Conservation (phyloP, 768 basidiomycete genomes). For the Calocybe cyanea region DNA sequence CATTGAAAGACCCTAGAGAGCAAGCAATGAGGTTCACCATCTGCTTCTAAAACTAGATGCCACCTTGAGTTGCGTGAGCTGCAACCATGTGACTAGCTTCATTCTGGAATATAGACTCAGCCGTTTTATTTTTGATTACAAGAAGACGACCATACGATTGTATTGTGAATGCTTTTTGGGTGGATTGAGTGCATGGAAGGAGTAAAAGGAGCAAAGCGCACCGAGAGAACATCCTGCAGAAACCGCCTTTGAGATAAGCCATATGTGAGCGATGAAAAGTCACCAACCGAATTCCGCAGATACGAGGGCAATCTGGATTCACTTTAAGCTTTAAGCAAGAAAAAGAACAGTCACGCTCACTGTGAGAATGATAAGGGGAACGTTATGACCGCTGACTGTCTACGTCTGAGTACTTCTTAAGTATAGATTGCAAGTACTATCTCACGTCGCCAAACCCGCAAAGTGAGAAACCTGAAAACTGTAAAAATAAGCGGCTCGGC, state of each 20-base stretch:
- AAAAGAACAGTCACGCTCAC: conserved; percentile 26
- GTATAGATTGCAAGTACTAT: not conserved
- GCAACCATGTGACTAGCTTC: conserved; percentile 37
- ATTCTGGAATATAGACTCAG: conserved; percentile 28
- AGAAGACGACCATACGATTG: too few relatives aligned
- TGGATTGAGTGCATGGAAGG: conserved; percentile 2
- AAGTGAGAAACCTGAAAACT: conserved; percentile 33
- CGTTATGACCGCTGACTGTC: conserved; percentile 47
- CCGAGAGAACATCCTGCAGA: conserved; percentile 37
- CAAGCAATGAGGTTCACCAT: conserved; percentile 1
- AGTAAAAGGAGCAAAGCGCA: conserved; percentile 19
- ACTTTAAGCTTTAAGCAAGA: not conserved
- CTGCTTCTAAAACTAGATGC: conserved; percentile 1
- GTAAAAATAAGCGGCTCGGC: not conserved
- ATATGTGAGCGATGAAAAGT: not conserved
- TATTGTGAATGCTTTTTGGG: conserved; percentile 38
- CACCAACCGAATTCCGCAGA: conserved; percentile 48
- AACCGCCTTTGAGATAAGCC: conserved; percentile 1
- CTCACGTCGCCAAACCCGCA: conserved; percentile 44
- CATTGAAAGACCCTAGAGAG: conserved; percentile 47
- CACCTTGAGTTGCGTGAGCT: conserved; percentile 45
- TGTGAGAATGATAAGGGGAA: conserved; percentile 36
- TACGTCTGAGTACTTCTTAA: conserved; percentile 4
- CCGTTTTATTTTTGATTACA: too few relatives aligned
- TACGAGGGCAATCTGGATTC: conserved; percentile 36